phyloP scores from a whole-genome alignment of 2,329 filamentous ascomycete genomes.

The Berkeleyomyces rouxiae region DNA sequence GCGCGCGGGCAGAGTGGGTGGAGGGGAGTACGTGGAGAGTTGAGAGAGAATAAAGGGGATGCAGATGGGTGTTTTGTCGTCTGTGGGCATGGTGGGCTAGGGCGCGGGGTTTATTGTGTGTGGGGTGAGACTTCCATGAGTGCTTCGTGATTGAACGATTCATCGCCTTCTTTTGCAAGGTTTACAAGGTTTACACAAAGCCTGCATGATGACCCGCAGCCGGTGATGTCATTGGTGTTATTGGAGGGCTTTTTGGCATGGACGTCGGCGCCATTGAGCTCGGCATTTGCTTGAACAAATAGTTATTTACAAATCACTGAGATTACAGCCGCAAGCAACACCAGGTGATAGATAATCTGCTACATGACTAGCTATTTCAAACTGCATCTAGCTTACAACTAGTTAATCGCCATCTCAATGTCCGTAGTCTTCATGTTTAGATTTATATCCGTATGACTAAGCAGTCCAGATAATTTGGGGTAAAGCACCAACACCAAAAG shows the following conservation, averaged over 20 bases:
- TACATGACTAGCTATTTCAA: too few relatives aligned
- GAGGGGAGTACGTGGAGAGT: conserved; percentile 18
- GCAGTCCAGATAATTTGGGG: background rate
- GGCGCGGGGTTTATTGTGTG: background rate
- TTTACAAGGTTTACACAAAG: background rate
- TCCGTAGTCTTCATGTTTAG: too few relatives aligned
- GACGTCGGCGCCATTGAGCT: too few relatives aligned
- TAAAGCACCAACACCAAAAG: background rate
- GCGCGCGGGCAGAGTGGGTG: conserved; percentile 22
- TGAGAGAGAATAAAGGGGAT: conserved; percentile 59
- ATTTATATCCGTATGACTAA: background rate
- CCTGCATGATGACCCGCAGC: background rate
- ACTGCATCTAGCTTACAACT: too few relatives aligned
- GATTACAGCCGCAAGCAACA: too few relatives aligned
- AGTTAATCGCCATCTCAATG: too few relatives aligned
- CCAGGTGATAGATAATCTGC: too few relatives aligned
- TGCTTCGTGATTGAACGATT: background rate
- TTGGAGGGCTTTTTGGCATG: background rate
- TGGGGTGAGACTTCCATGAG: background rate
- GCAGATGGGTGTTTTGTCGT: conserved; percentile 65
- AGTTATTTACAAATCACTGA: too few relatives aligned
- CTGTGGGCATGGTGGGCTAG: conserved; percentile 30
- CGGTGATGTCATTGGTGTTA: background rate
- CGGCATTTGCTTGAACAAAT: too few relatives aligned
- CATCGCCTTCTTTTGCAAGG: background rate